These are phyloP conservation scores for Sporisorium iseilematis-ciliati DNA, from an alignment of 1,284 basidiomycete species.

Conservation along the genomic window DNA sequence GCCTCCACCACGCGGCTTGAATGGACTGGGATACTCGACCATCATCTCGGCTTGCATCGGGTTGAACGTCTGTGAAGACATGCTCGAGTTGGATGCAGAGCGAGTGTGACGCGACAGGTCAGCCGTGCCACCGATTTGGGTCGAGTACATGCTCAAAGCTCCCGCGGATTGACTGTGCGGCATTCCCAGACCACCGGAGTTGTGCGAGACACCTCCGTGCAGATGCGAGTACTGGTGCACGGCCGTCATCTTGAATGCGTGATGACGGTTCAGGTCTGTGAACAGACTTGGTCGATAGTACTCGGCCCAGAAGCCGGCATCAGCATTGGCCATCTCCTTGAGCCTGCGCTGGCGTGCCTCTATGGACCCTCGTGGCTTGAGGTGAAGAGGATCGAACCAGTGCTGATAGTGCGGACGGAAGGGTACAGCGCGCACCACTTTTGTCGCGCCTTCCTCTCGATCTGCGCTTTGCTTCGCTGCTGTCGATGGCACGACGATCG, in stretches of 20 bases:
- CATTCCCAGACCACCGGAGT: constrained; percentile 30
- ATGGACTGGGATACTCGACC: constrained; percentile 48
- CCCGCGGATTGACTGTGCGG: constrained; percentile 36
- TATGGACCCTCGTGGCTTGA: constrained; percentile 37
- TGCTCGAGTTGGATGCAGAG: constrained; percentile 34
- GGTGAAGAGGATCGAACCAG: constrained; percentile 58
- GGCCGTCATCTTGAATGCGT: constrained; percentile 69
- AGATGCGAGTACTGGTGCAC: constrained; percentile 58
- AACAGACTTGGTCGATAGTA: constrained; percentile 69
- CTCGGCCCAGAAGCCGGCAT: constrained; percentile 66
- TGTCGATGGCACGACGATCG: constrained; percentile 15
- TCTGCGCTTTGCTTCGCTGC: background rate
- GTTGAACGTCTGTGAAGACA: constrained; percentile 23
- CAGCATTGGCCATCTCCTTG: constrained; percentile 55
- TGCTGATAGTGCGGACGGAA: constrained; percentile 54
- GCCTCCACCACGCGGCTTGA: constrained; percentile 37
- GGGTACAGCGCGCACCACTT: constrained; percentile 29
- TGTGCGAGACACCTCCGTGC: constrained; percentile 23
- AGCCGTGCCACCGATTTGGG: constrained; percentile 32
- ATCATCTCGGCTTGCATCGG: constrained; percentile 26
- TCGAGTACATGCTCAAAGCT: constrained; percentile 41
- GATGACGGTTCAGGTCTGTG: constrained; percentile 67
- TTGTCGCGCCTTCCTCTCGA: background rate
- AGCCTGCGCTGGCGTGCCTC: constrained; percentile 50
- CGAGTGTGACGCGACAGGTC: constrained; percentile 31